Evolutionary conservation across 176 grass and related monocot genomes (phyloP).

Genomic region (Triticum timopheevii): DNA sequence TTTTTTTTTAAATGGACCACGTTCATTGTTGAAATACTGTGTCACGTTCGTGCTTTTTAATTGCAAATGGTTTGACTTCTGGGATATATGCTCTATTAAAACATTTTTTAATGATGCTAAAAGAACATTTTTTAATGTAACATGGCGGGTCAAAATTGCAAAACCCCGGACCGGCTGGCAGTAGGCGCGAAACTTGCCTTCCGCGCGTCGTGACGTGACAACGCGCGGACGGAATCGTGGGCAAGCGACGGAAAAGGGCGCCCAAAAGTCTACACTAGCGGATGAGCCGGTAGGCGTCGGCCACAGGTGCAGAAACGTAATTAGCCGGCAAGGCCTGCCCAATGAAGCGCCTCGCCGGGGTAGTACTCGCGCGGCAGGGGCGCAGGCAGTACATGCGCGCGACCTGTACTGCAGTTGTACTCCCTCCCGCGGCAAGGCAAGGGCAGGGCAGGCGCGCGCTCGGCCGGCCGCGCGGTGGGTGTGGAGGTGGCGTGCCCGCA

Average conservation of each 20-base stretch:
- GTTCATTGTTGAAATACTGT: too few relatives aligned
- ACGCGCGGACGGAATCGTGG: neutral
- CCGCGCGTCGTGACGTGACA: neutral
- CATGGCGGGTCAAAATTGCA: neutral
- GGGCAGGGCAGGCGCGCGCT: neutral
- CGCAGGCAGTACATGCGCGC: neutral
- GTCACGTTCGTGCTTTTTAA: too few relatives aligned
- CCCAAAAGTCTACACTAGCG: neutral
- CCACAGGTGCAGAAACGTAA: neutral
- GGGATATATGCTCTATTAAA: neutral
- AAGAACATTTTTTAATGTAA: too few relatives aligned
- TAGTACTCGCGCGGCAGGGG: neutral
- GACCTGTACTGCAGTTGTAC: conserved; percentile 41
- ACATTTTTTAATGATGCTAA: too few relatives aligned
- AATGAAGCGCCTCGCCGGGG: neutral
- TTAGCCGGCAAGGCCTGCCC: neutral
- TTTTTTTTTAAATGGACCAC: too few relatives aligned
- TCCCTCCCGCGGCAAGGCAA: neutral
- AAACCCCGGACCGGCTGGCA: neutral
- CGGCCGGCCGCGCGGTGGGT: neutral
- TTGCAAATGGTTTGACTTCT: neutral
- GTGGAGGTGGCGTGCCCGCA: neutral
- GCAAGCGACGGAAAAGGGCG: neutral
- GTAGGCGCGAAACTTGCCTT: neutral
- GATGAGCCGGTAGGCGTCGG: too few relatives aligned